Base-by-base conservation (phyloP, 108 stramenopile species). In the Cylindrotheca closterium region DNA sequence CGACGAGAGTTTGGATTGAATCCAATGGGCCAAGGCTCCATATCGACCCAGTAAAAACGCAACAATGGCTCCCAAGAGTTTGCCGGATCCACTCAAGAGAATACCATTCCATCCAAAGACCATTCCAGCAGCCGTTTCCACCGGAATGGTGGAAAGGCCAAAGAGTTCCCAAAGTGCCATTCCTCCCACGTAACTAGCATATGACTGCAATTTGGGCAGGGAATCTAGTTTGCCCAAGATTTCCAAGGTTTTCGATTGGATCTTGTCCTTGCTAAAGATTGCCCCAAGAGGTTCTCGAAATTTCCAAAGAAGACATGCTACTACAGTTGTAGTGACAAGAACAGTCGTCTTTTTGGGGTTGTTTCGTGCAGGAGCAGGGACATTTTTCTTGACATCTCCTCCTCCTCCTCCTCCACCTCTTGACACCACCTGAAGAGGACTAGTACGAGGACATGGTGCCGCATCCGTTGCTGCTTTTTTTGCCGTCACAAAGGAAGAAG, bases 101-200 rank as follows among this genome's bases (percentile, higher is more conserved):
- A 74, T 37, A 26, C 56, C 74, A 4, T 32, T 22, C 67, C 67
- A 73, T n/a, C 71, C 74, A 65, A 73, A 73, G 2, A 73, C 71
- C 75, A 81, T 76, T 2, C 74, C 82, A 21, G 74, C 78, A 12
- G 82, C 82, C 10, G 82, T 83, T 66, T 83, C 82, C 2, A 83
- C 74, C 12, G 82, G 82, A 63, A 79, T 83, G 8, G 82, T 83
- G 10, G 78, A 79, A 28, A 75, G 37, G 24, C 78, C 82, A 15
- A 73, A 31, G 3, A 59, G 32, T 60, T 83, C 82, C 82, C 82
- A 83, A 4, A 73, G 1, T 4, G 68, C 60, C 71, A 83, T 75
- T 3, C 70, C 70, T 1, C 68, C 3, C 0, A 52, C 66, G 32
- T 79, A 83, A 19, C 58, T 15, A 33, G 54, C 34, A 53, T 58